Evolutionary conservation across 495 filamentous ascomycete genomes (phyloP), one percentile per base, ranked within the genome.

Genomic region (Aspergillus cristatus): DNA sequence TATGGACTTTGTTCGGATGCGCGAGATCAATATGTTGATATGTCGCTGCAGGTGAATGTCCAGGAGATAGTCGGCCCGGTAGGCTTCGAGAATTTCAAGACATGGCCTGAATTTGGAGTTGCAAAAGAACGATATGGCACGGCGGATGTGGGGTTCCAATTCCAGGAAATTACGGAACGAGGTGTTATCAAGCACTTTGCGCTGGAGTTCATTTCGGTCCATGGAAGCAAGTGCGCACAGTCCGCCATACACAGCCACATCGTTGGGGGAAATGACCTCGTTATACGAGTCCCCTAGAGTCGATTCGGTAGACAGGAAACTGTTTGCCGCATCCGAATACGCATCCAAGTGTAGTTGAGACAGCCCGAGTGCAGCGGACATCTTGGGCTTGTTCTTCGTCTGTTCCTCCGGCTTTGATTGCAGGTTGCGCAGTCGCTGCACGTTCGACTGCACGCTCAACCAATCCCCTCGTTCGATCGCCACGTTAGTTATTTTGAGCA

Each of bases 221-320:
- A 97, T 93, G 1, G 86, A 83, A 17, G 89, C 89, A 14, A 98
- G 76, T 1, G 91, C 88, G 42, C 88, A 82, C 14, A 98, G 74
- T 4, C 84, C 88, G 34, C 90, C 91, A 43, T 96, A 98, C 18
- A 91, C 71, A 20, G 91, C 91, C 4, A 98, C 68, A 48, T 98
- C 91, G 56, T 95, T 97, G 1, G 79, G 69, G 13, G 78, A 84
- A 32, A 86, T 66, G 7, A 94, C 69, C 32, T 85, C 78, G 47
- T 81, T 82, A 57, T 79, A 89, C 3, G 49, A 68, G 32, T 75
- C 63, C 3, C 68, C 70, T 14, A 79, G 43, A 22, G 57, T 63
- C 3, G 63, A 46, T 7, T 79, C 60, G 1, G 75, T 75, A 16
- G 62, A 45, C 12, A 96, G 58, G 56, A 98, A 91, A 42, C 58